phyloP scores from a whole-genome alignment of 2,329 filamentous ascomycete genomes.

The Paramyrothecium roridum region DNA sequence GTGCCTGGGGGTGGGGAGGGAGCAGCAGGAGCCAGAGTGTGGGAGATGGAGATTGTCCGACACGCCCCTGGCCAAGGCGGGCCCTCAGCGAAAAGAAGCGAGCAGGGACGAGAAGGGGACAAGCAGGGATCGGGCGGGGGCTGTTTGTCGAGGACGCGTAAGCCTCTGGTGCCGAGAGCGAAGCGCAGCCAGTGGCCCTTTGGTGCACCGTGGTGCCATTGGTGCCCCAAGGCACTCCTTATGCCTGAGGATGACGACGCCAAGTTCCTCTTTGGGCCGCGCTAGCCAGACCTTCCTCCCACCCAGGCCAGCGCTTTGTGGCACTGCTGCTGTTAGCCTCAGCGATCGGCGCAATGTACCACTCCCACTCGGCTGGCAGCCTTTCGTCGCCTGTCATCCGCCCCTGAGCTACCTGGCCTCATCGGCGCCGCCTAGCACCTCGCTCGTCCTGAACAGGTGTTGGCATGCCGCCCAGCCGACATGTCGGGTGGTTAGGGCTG shows the following conservation, averaged over 20 bases:
- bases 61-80: neutral
- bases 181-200: neutral
- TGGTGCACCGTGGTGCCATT: neutral
- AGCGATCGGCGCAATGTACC: neutral
- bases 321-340: neutral
- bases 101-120: neutral
- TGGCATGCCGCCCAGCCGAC: neutral
- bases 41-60: neutral
- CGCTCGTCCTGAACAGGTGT: neutral
- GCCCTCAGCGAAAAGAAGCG: neutral
- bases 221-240: neutral
- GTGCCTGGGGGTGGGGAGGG: neutral
- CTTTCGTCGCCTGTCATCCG: too few species aligned
- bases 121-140: neutral
- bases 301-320: neutral
- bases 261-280: neutral
- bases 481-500: neutral
- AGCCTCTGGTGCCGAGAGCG: neutral
- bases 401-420: neutral
- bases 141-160: neutral
- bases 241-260: constrained; percentile 8
- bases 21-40: neutral
- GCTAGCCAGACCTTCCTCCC: neutral
- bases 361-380: neutral
- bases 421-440: neutral